These are phyloP conservation scores for Penicillium subrubescens DNA, from an alignment of 495 filamentous ascomycete genomes.

Conservation along the genomic window DNA sequence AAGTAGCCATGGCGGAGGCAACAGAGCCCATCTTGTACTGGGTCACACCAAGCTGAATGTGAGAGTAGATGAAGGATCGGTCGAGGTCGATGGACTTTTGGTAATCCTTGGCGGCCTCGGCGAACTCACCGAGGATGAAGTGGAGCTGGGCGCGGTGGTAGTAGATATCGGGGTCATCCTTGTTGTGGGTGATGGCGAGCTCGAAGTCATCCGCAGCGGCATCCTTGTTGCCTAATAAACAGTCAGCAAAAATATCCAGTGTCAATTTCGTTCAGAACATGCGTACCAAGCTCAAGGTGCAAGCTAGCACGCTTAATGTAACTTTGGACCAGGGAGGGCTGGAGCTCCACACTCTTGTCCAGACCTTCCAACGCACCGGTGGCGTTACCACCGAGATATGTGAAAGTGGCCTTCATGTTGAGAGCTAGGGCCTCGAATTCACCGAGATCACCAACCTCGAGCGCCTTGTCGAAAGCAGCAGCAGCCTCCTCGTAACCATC, in stretches of 20 bases:
- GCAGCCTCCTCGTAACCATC: conserved; percentile 89
- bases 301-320: conserved; percentile 99
- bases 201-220: conserved; percentile 87
- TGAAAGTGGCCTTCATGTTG: conserved; percentile 95
- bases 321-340: conserved; percentile 87
- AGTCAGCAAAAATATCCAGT: conserved; percentile 13
- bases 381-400: conserved; percentile 87
- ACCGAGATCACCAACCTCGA: conserved; percentile 75
- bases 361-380: conserved; percentile 78
- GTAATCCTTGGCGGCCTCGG: conserved; percentile 94
- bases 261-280: neutral
- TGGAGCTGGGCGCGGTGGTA: conserved; percentile 98
- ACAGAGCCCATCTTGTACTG: conserved; percentile 99
- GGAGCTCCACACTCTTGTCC: conserved; percentile 86
- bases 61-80: conserved; percentile 94
- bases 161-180: conserved; percentile 94
- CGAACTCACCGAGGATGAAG: conserved; percentile 94
- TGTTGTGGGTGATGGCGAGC: conserved; percentile 80
- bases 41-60: conserved; percentile 98
- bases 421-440: conserved; percentile 88
- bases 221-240: conserved; percentile 71
- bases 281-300: conserved; percentile 89
- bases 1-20: conserved; percentile 97
- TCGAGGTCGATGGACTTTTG: conserved; percentile 99
- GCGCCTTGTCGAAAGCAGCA: conserved; percentile 79